A percentile compares a stretch with the other conserved stretches of the same genome.
Conservation (phyloP, 768 basidiomycete species). For the Coprinopsis marcescibilis region DNA sequence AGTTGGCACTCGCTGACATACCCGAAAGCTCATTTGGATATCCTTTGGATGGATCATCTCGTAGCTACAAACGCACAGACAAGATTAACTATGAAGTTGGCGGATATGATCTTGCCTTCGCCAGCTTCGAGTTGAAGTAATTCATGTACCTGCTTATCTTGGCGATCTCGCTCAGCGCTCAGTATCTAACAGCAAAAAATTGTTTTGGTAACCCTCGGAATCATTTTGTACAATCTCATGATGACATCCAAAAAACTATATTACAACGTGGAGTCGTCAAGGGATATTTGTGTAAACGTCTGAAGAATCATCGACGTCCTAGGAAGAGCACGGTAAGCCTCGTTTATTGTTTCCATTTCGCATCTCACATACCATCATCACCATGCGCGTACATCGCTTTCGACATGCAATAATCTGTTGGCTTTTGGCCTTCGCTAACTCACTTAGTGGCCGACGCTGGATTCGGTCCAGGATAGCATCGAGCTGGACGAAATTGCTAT, state of each 20-base stretch:
- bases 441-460: slow-evolving; percentile 24
- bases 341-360: neutral
- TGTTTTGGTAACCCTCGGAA: too few relatives aligned
- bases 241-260: neutral
- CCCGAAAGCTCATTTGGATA: slow-evolving; percentile 3
- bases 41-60: slow-evolving; percentile 2
- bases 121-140: slow-evolving; percentile 63
- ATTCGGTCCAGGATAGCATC: slow-evolving; percentile 71
- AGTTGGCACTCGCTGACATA: slow-evolving; percentile 47
- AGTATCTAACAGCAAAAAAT: neutral
- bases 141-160: neutral
- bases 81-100: slow-evolving; percentile 98
- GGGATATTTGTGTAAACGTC: too few relatives aligned
- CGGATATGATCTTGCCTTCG: slow-evolving; percentile 86
- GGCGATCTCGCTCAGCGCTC: neutral
- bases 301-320: neutral
- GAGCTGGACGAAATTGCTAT: slow-evolving; percentile 71
- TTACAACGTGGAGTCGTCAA: neutral
- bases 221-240: neutral
- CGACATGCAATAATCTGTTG: neutral
- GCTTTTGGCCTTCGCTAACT: slow-evolving; percentile 6
- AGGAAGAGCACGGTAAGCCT: too few relatives aligned
- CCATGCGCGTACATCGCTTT: neutral
- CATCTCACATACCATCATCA: neutral
- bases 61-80: slow-evolving; percentile 76